Base-by-base conservation (phyloP, 2,329 filamentous ascomycete species). In the Penicillium frequentans region DNA sequence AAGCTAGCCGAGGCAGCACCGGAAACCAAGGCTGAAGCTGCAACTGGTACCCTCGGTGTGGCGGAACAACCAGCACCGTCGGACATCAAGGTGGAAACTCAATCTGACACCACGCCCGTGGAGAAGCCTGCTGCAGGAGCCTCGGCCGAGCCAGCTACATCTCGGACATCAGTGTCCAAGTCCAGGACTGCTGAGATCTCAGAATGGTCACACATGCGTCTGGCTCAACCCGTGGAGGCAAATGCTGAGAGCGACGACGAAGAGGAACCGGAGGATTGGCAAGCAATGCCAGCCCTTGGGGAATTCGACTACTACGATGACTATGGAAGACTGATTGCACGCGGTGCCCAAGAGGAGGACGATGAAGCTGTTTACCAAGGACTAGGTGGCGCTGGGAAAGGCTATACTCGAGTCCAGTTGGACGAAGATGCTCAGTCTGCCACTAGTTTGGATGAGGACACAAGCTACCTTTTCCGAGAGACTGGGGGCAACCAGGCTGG, bases 361-460 rank as follows among this genome's bases (percentile, higher is more conserved):
- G 87, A 91, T 48, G 88, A 88, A 54, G 85, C 87, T 59, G 87
- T 84, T 43, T 96, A 96, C 67, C 84, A 81, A 23, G 88, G 88
- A 14, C 82, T 96, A 0, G 93, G 93, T 24, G 93, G 93, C 27
- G 93, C 93, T 9, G 92, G 92, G 39, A 97, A 92, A 75, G 95
- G 95, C 5, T 99, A 99, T 73, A 99, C 95, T 0, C 85, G 92
- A 49, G 91, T 99, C n/a, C 85, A 96, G 61, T 84, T 96, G 67
- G 95, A 99, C 67, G 95, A 99, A 62, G 95, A 99, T 74, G 93
- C 88, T 14, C 86, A 96, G 72, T 97, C 93, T 27, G 90, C 90
- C 49, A 99, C 92, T 3, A 98, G 93, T 77, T 86, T 99, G 86
- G 95, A 99, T 71, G 95, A 99, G 56, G 93, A 98, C 68, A 99